Base-by-base conservation (phyloP, 768 basidiomycete species). In the Zangia roseola region DNA sequence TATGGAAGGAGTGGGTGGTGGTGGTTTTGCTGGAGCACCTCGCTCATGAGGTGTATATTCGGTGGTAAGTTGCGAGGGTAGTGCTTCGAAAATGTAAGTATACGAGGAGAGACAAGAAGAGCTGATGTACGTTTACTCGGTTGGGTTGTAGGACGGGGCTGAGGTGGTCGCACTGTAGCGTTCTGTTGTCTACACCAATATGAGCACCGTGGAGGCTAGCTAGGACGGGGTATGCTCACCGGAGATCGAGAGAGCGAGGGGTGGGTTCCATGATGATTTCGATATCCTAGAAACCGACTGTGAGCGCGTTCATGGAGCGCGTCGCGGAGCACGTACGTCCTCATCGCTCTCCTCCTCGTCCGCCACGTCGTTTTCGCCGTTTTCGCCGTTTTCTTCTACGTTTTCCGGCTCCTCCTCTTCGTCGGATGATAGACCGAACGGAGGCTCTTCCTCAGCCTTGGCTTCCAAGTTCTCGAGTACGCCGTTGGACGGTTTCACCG, bases 211-310 rank as follows among this genome's bases (percentile, higher is more conserved):
- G 35, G 8, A 17, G n/a, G 14, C 28, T 13, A 17, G 12, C 26
- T 6, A n/a, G 20, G 5, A 30, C 28, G 42, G 17, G 7, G 19
- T 31, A 54, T 52, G 46, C 72, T 45, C 63, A 86, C 86, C 89
- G 78, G 60, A 91, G 81, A 70, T 92, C 89, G 17, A 88, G 69
- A 5, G 84, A 86, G 47, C 83, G 84, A 16, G 81, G 68, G 9
- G 83, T 73, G 3, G 83, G 83, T 59, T 95, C 91, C 82, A 91
- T 86, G 46, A 95, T 92, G 56, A 95, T 88, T 73, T 95, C 93
- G 54, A 95, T 77, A 64, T 95, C 85, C 86, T 91, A 49, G 36
- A 6, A 21, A 47, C 26, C 30, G 34, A 46, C 20, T 10, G 35
- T 62, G 41, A 58, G 38, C 33, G 30, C 25, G 21, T 34, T 41